Base-by-base conservation (phyloP, 2,329 filamentous ascomycete species). In the Geosmithia morbida region DNA sequence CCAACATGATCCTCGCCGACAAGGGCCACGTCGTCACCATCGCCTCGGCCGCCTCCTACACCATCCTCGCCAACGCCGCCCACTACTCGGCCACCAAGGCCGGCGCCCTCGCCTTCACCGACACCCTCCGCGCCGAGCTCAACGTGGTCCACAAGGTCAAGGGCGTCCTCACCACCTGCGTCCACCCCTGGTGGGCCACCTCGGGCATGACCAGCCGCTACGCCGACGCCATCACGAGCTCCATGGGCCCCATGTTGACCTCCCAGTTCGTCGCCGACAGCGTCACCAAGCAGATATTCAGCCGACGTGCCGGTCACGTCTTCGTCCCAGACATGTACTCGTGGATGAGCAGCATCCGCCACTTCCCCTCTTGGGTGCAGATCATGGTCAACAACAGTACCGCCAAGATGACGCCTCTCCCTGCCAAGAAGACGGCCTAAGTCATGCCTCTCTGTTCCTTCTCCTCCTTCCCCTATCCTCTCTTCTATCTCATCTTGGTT, bases 21-120 rank as follows among this genome's bases (percentile, higher is more conserved):
- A 81, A 85, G 63, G 81, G 82, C 47, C 81, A 82, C 68, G 61
- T 85, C 37, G 76, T 85, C 19, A 85, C 78, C 1, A 70, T 85
- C 19, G 78, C 82, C n/a, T 77, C 71, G 8, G 65, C 77, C 41
- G 79, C 80, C 0, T 72, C 72, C 11, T 83, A 75, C 59, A 55
- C 75, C 6, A 22, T 42, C 14, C 69, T 75, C 0, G 73, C 80
- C 1, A 68, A 67, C 50, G 73, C 83, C 66, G 72, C 78, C 19
- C 78, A 83, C 61, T 85, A 85, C 62, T 67, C 69, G 1, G 69
- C 75, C 7, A 73, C 70, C 49, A 85, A 85, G 63, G 71, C 79
- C 2, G 79, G 76, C 0, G 74, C 78, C 1, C 60, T 81, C 4
- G 64, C 74, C 2, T 80, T 85, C 62, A 79, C 85, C 57, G 79